phyloP scores from a whole-genome alignment of 177 flowering plant genomes.

The Tripterygium wilfordii region DNA sequence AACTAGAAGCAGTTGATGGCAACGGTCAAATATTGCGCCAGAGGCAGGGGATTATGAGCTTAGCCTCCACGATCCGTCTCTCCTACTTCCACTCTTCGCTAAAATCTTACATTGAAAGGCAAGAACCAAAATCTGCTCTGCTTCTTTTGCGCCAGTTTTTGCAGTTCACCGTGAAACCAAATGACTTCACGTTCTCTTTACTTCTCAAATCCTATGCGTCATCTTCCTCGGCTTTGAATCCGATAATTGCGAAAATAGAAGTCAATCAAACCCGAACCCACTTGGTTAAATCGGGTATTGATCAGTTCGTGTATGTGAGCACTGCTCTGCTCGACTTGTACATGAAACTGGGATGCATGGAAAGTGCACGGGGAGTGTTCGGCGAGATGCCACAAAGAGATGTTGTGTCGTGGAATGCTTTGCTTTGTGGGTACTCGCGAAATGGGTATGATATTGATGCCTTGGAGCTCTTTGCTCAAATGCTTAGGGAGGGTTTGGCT shows the following conservation, averaged over 20 bases:
- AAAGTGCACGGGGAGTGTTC: conserved; percentile 21
- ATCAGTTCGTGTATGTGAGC: conserved; percentile 18
- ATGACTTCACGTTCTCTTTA: conserved; percentile 30
- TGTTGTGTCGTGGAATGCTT: conserved; percentile 37
- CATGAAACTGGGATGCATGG: conserved; percentile 19
- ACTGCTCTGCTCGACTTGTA: conserved; percentile 28
- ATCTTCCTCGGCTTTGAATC: conserved; percentile 5
- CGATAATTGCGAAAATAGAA: conserved; percentile 7
- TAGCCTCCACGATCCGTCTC: not conserved
- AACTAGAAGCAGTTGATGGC: too few species aligned
- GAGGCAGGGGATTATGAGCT: conserved; percentile 11
- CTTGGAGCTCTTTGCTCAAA: conserved; percentile 15
- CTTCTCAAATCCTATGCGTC: conserved; percentile 25
- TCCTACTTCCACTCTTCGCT: conserved; percentile 20
- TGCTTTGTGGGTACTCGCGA: conserved; percentile 34
- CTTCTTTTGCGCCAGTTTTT: conserved; percentile 20
- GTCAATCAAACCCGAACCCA: conserved; percentile 27
- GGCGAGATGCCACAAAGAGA: conserved; percentile 37
- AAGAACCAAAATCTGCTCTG: conserved; percentile 9
- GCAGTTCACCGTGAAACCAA: conserved; percentile 21
- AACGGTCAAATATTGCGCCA: not conserved
- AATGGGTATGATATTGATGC: conserved; percentile 26
- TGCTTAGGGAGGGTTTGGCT: conserved; percentile 23
- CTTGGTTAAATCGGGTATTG: conserved; percentile 24
- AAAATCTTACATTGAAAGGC: conserved; percentile 12